Evolutionary conservation across 108 stramenopile genomes (phyloP), one percentile per base, ranked within the genome.

Genomic region (Mayamaea pseudoterrestris): DNA sequence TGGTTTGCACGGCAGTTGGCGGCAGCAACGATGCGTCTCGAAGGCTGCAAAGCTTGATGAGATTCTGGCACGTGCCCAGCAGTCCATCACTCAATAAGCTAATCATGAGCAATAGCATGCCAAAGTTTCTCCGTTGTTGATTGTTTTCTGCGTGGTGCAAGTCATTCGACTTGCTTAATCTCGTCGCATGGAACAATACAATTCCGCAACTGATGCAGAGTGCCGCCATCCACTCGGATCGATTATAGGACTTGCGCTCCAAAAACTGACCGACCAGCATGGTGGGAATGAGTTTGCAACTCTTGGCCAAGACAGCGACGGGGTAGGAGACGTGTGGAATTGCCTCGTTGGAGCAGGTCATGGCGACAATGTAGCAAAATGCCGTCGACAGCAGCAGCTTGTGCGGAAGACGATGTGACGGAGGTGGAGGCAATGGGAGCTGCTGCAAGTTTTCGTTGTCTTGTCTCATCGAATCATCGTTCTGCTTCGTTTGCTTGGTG

Each of bases 231-330:
- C 84, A 93, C 72, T 93, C 78, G 35, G 55, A 50, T 31, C 67
- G 30, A 5, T 50, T 37, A 54, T 87, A 84, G 23, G 60, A 30
- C 42, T 61, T 42, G 23, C 26, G 26, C 47, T 85, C 83, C 1
- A 82, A 57, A 5, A 86, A 44, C 47, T 58, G 64, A 22, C 83
- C 83, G 35, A 77, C 78, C 1, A 83, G 36, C 90, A 96, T 94
- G 23, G 88, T 91, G 8, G 95, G 95, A 16, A 96, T 86, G 17
- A 96, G 68, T 72, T 96, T 96, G 49, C 90, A 90, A 31, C 75
- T 75, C 67, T 96, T 96, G 16, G 85, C 92, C 60, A 96, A 66
- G 0, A 92, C 87, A 36, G 83, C 85, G 21, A 90, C 82, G 8
- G 95, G 95, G 58, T 93, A 96, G 1, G 83, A 78, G 3, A 91